A percentile compares a stretch with the other conserved stretches of the same genome.
phyloP scores from a whole-genome alignment of 228 moss, liverwort and hornwort species.

The Sphagnum magellanicum region DNA sequence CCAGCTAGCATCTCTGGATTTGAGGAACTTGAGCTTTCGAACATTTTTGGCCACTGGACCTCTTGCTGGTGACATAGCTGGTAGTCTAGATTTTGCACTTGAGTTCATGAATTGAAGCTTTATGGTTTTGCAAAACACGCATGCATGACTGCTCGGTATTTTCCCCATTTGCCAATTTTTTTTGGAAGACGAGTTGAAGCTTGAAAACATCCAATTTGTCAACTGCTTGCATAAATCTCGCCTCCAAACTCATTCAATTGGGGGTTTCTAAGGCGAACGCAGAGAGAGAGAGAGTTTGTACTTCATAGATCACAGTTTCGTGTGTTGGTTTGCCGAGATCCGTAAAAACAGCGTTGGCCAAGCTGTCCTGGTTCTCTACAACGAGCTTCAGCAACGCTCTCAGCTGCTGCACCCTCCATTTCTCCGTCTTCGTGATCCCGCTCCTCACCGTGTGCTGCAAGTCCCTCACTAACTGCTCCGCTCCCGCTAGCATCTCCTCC shows the following conservation, averaged over 20 bases:
- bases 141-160: slow-evolving; percentile 4
- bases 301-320: slow-evolving; percentile 33
- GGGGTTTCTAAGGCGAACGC: too few relatives aligned
- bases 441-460: slow-evolving; percentile 16
- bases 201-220: slow-evolving; percentile 12
- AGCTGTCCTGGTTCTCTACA: slow-evolving; percentile 29
- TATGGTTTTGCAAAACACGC: slow-evolving; percentile 21
- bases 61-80: too few relatives aligned
- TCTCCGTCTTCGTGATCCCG: slow-evolving; percentile 24
- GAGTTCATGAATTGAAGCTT: slow-evolving; percentile 24
- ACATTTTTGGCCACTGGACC: too few relatives aligned
- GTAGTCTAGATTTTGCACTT: too few relatives aligned
- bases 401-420: slow-evolving; percentile 49
- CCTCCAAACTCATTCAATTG: too few relatives aligned
- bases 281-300: not conserved
- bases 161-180: too few relatives aligned
- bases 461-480: slow-evolving; percentile 14
- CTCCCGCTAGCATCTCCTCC: slow-evolving; percentile 3
- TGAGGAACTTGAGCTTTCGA: too few relatives aligned
- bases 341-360: slow-evolving; percentile 27
- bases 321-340: slow-evolving; percentile 45
- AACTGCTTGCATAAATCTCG: not conserved
- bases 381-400: slow-evolving; percentile 21
- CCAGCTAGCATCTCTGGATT: too few relatives aligned
- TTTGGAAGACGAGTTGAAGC: slow-evolving; percentile 5